phyloP scores from a whole-genome alignment of 2,329 filamentous ascomycete species.

The Penicillium sumatraense region DNA sequence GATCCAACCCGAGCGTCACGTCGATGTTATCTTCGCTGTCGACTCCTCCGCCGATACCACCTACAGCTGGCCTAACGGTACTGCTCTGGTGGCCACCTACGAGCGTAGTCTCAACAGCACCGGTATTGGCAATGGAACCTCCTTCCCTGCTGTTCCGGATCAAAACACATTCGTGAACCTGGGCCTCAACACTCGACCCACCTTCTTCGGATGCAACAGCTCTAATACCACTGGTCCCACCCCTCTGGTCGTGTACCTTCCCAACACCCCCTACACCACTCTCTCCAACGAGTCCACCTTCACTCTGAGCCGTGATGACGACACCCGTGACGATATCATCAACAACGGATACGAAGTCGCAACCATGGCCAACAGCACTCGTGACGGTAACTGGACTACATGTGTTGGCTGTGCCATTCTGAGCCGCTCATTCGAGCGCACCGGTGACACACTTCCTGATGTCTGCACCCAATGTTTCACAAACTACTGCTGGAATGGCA shows the following conservation, averaged over 20 bases:
- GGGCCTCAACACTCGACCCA: constrained; percentile 72
- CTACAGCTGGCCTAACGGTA: constrained; percentile 76
- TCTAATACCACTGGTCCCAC: constrained; percentile 62
- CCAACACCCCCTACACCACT: constrained; percentile 79
- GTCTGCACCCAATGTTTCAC: constrained; percentile 78
- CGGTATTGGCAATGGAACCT: constrained; percentile 67
- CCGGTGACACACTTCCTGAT: constrained; percentile 68
- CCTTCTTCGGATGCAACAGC: constrained; percentile 79
- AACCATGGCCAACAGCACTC: constrained; percentile 79
- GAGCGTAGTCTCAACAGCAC: constrained; percentile 61
- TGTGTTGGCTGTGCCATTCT: constrained; percentile 91
- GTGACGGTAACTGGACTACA: constrained; percentile 74
- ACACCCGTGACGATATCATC: constrained; percentile 77
- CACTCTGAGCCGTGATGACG: constrained; percentile 65
- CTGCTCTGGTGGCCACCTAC: constrained; percentile 74
- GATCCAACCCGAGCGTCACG: constrained; percentile 70
- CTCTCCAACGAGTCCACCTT: constrained; percentile 82
- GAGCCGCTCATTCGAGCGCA: constrained; percentile 73
- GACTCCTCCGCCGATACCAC: constrained; percentile 76
- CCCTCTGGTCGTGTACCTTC: constrained; percentile 84
- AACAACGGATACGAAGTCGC: constrained; percentile 83
- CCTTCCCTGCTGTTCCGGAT: constrained; percentile 74
- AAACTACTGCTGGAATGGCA: constrained; percentile 94
- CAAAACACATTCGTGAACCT: constrained; percentile 78
- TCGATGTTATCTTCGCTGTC: constrained; percentile 82